Base-by-base conservation (phyloP, 1,139 yeast genomes). In the Kodamaea plutei region DNA sequence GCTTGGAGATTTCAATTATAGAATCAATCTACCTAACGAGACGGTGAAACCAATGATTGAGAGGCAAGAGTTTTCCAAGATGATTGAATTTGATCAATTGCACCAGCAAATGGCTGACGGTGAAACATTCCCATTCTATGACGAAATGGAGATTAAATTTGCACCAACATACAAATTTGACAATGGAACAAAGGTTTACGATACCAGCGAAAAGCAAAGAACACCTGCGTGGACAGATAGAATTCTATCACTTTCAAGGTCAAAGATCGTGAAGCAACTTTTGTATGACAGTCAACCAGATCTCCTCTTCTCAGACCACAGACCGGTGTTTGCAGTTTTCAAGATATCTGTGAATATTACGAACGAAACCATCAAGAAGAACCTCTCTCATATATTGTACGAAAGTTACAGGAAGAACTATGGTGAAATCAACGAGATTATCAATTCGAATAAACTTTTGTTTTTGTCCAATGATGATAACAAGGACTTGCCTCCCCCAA, bases 161-260 rank as follows among this genome's bases (percentile, higher is more conserved):
- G 69, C 77, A 5, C 98, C 98, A 5, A 91, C 98, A 2, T 91
- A 91, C 60, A 91, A 91, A 55, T 91, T 79, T 55, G 96, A 91
- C 53, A 79, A 83, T 37, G 94, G 94, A 2, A 91, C 91, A 44
- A 96, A 88, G 50, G 69, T 89, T 3, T 82, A 94, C 30, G 58
- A 53, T 32, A 41, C 56, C 4, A 45, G 52, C 26, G 97, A 89
- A 50, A 91, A 91, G 56, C 91, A 83, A 46, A 73, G 98, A 44
- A 78, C 87, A 1, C 98, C 98, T 1, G 91, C 97, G 0, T 91
- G 98, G 98, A 89, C 97, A 6, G 98, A 91, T 55, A 31, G 49
- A 31, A 66, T 75, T 24, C 55, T 83, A 13, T 39, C 41, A 22
- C 40, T 46, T 22, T 45, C 73, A 12, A 59, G 78, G 29, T 73